phyloP scores from a whole-genome alignment of 2,329 filamentous ascomycete species.

The Fusarium vanettenii region DNA sequence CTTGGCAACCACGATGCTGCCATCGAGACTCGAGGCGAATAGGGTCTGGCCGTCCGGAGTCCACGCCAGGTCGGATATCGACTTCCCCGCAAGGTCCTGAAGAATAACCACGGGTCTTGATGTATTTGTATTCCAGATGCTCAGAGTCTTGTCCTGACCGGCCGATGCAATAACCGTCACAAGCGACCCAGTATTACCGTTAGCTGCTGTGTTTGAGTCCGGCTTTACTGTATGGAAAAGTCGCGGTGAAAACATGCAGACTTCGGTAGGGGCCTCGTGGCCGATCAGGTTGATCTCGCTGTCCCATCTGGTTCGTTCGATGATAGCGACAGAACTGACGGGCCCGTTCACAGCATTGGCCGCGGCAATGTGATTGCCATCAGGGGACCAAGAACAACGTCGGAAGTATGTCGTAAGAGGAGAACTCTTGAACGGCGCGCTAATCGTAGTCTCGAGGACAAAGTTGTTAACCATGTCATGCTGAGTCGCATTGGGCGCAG shows the following conservation, averaged over 20 bases:
- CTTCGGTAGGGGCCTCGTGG: slow-evolving; percentile 96
- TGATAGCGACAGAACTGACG: slow-evolving; percentile 96
- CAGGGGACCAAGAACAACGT: slow-evolving; percentile 96
- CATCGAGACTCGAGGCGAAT: slow-evolving; percentile 89
- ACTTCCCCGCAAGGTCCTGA: slow-evolving; percentile 89
- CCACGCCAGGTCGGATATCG: slow-evolving; percentile 95
- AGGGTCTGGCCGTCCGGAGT: slow-evolving; percentile 89
- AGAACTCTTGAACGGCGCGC: slow-evolving; percentile 86
- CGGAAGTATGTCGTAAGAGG: slow-evolving; percentile 97
- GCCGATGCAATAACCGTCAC: slow-evolving; percentile 97
- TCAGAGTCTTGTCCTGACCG: slow-evolving; percentile 95
- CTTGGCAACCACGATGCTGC: slow-evolving; percentile 82
- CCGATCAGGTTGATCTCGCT: slow-evolving; percentile 97
- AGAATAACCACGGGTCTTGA: slow-evolving; percentile 90
- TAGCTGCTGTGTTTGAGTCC: slow-evolving; percentile 60
- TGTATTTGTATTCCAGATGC: slow-evolving; percentile 97
- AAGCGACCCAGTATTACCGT: slow-evolving; percentile 58
- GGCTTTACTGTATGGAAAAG: slow-evolving; percentile 83
- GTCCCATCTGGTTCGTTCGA: slow-evolving; percentile 92
- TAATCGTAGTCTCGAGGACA: slow-evolving; percentile 91
- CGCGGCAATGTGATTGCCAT: slow-evolving; percentile 96
- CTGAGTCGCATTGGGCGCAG: slow-evolving; percentile 88
- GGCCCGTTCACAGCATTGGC: slow-evolving; percentile 98
- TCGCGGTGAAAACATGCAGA: slow-evolving; percentile 95
- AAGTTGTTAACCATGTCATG: slow-evolving; percentile 99